phyloP scores from a whole-genome alignment of 805 yeast species.

The Kockiozyma suomiensis region DNA sequence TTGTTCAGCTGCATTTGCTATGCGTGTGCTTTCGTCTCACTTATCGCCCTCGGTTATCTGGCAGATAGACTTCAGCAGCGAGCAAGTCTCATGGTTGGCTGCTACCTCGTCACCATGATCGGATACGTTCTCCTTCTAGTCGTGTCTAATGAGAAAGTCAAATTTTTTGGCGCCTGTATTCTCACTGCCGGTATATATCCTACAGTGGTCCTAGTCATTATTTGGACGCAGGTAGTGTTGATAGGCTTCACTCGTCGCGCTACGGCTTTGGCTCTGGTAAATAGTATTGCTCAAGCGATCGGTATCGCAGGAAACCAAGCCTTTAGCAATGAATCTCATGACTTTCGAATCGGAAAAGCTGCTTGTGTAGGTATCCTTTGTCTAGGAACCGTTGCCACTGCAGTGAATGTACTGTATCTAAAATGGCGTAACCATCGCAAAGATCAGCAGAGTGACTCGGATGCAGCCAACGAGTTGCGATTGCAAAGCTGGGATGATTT shows the following conservation, averaged over 20 bases:
- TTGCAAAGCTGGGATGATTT: conserved; percentile 7
- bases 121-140: conserved; percentile 63
- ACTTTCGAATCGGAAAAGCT: conserved; percentile 66
- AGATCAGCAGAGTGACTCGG: background rate
- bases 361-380: conserved; percentile 68
- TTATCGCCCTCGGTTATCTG: conserved; percentile 59
- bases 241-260: conserved; percentile 70
- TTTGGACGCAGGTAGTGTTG: conserved; percentile 42
- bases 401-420: background rate
- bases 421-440: conserved; percentile 1
- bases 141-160: conserved; percentile 41
- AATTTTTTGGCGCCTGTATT: conserved; percentile 67
- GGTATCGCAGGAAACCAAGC: conserved; percentile 59
- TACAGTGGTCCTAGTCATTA: conserved; percentile 1
- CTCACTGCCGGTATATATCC: conserved; percentile 37
- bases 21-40: conserved; percentile 69
- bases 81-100: conserved; percentile 35
- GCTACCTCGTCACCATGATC: conserved; percentile 47
- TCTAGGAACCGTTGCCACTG: conserved; percentile 44
- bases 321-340: background rate
- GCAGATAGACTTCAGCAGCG: conserved; percentile 58
- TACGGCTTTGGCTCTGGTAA: conserved; percentile 62
- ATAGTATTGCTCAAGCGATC: conserved; percentile 62
- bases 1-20: conserved; percentile 83
- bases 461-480: background rate